These are phyloP conservation scores for Metschnikowia arizonensis DNA, from an alignment of 805 yeast genomes.

Conservation along the genomic window DNA sequence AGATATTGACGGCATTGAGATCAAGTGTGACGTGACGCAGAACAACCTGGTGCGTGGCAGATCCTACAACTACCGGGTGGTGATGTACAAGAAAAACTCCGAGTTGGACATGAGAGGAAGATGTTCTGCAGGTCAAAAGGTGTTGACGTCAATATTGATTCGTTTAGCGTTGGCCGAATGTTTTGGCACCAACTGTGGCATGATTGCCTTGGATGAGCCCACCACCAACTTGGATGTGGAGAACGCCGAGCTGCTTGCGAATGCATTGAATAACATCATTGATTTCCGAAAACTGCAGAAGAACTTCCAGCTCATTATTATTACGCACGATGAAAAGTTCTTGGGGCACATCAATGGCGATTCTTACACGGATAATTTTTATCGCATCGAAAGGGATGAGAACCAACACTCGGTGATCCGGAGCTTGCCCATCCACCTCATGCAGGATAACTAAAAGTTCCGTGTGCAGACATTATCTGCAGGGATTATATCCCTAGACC, in stretches of 20 bases:
- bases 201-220: constrained; percentile 95
- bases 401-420: constrained; percentile 75
- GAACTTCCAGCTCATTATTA: constrained; percentile 91
- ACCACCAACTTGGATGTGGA: constrained; percentile 92
- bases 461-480: too few species aligned
- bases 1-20: constrained; percentile 87
- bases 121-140: constrained; percentile 97
- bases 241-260: constrained; percentile 83
- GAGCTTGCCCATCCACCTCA: constrained; percentile 39
- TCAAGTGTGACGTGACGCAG: constrained; percentile 63
- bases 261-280: constrained; percentile 70
- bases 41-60: constrained; percentile 48
- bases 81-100: constrained; percentile 87
- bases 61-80: constrained; percentile 87
- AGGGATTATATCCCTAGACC: too few species aligned
- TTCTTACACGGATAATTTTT: constrained; percentile 82
- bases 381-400: constrained; percentile 73
- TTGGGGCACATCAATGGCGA: constrained; percentile 80
- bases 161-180: constrained; percentile 92
- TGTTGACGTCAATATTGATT: constrained; percentile 85
- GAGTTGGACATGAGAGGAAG: constrained; percentile 98
- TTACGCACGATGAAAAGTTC: constrained; percentile 94
- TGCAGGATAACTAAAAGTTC: constrained; percentile 25
- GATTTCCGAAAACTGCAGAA: constrained; percentile 69
- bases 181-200: constrained; percentile 91